Evolutionary conservation across 208 protist species (phyloP).

Genomic region (Crithidia mellificae): DNA sequence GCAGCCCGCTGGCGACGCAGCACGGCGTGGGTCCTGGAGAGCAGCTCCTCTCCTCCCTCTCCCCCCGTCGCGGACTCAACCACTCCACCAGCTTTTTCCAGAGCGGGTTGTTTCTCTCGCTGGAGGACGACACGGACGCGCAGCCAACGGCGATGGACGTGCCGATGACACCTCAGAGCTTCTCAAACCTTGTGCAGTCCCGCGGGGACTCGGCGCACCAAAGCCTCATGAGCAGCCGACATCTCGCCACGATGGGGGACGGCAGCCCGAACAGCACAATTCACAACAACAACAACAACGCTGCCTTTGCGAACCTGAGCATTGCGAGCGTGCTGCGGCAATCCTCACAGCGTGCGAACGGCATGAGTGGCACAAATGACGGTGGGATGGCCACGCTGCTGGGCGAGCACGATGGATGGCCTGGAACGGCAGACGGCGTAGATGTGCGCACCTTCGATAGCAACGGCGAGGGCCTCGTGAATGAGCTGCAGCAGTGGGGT

Average conservation of each 20-base stretch:
- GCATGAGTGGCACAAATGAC: too few relatives aligned
- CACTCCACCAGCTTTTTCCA: slow-evolving; percentile 23
- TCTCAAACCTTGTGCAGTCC: slow-evolving; percentile 32
- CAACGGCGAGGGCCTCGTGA: not conserved
- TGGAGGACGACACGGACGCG: slow-evolving; percentile 28
- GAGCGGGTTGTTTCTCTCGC: slow-evolving; percentile 24
- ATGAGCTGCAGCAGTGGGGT: slow-evolving; percentile 4
- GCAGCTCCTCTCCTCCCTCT: not conserved
- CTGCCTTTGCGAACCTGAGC: not conserved
- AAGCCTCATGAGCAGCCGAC: slow-evolving; percentile 14
- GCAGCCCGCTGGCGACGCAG: not conserved
- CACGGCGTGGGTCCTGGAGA: not conserved
- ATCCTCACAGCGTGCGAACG: not conserved
- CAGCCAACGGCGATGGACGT: slow-evolving; percentile 27
- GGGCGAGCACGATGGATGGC: slow-evolving; percentile 1
- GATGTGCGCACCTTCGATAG: slow-evolving; percentile 3
- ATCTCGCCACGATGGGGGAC: not conserved
- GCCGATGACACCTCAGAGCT: slow-evolving; percentile 63
- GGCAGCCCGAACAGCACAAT: slow-evolving; percentile 3
- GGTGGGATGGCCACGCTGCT: too few relatives aligned
- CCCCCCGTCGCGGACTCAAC: not conserved
- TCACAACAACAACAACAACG: too few relatives aligned
- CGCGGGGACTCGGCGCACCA: slow-evolving; percentile 20
- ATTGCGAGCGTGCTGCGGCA: not conserved
- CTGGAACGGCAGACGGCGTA: not conserved